These are phyloP conservation scores for Leersia perrieri DNA, from an alignment of 176 grass and related monocot species.

Conservation along the genomic window DNA sequence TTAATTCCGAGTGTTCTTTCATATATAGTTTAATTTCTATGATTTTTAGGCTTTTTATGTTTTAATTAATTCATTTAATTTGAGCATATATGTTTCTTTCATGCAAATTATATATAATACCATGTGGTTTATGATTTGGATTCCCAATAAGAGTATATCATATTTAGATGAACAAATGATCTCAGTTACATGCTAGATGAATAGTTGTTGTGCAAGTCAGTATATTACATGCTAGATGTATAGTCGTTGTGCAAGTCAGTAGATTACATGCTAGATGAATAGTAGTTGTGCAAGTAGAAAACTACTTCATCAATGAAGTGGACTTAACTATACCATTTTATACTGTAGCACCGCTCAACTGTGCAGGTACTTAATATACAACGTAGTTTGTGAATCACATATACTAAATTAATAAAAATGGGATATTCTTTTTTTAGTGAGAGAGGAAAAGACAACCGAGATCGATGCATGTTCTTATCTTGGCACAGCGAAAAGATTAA, in stretches of 20 bases:
- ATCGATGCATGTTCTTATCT: background rate
- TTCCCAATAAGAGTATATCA: background rate
- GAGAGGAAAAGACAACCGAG: background rate
- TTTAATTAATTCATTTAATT: background rate
- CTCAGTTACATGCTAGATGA: background rate
- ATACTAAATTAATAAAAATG: background rate
- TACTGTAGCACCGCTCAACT: background rate
- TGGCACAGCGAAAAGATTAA: background rate
- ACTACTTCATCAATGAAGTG: background rate
- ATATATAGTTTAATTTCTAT: no score
- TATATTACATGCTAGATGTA: background rate
- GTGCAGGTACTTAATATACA: background rate
- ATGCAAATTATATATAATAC: background rate
- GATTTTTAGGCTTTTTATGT: background rate
- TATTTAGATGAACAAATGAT: background rate
- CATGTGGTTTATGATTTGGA: background rate
- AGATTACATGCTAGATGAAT: background rate
- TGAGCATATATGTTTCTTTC: background rate
- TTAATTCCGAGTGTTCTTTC: background rate
- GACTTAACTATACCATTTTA: background rate
- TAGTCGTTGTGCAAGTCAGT: background rate
- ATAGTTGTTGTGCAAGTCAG: background rate
- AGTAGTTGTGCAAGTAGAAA: background rate
- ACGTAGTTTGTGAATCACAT: background rate
- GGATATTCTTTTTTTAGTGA: background rate